Evolutionary conservation across 768 basidiomycete genomes (phyloP).

Genomic region (Naganishia onofrii): DNA sequence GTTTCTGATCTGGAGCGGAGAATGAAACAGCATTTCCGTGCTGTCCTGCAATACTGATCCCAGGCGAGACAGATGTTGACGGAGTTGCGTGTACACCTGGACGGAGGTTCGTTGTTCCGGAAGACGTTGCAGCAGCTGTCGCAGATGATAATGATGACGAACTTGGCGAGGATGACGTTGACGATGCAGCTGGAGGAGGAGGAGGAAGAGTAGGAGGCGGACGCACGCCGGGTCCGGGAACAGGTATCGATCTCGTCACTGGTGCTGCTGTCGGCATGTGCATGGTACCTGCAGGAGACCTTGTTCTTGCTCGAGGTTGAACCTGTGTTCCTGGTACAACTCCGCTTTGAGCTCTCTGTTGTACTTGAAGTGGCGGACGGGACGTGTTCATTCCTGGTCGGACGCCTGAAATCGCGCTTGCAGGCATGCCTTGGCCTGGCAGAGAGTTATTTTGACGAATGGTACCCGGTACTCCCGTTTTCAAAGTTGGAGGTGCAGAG

Average conservation of each 20-base stretch:
- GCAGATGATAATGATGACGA: constrained; percentile 2
- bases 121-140: background rate
- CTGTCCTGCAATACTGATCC: background rate
- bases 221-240: constrained; percentile 5
- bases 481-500: background rate
- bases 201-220: background rate
- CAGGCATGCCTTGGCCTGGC: background rate
- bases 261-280: background rate
- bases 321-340: background rate
- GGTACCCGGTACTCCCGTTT: background rate
- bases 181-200: background rate
- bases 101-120: background rate
- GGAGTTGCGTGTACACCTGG: background rate
- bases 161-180: background rate
- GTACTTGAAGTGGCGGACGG: constrained; percentile 6
- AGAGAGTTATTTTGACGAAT: background rate
- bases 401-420: background rate
- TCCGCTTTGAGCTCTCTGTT: background rate
- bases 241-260: background rate
- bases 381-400: background rate
- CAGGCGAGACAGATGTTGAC: background rate
- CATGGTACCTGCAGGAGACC: background rate
- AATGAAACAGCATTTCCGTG: background rate
- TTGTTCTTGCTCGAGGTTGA: constrained; percentile 11
- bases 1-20: background rate